A percentile compares a stretch with the other conserved stretches of the same genome.
Conservation (phyloP, 768 basidiomycete species). For the Grammothele lineata region DNA sequence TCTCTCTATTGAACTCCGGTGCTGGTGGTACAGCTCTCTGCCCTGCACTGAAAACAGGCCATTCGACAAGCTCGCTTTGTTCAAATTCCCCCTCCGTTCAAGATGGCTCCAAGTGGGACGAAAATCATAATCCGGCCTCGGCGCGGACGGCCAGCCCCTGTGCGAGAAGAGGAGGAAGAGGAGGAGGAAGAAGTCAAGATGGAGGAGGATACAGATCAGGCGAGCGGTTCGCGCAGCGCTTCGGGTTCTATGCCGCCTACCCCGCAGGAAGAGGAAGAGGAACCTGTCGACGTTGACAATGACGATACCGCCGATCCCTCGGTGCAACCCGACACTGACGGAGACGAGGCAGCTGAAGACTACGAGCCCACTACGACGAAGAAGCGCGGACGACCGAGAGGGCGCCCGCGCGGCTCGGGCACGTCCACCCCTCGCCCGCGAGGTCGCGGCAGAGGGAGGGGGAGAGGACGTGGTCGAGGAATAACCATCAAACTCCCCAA, state of each 20-base stretch:
- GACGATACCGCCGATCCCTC: constrained; percentile 32
- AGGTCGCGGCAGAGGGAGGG: constrained; percentile 28
- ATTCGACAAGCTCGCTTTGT: too few relatives aligned
- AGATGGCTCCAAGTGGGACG: constrained; percentile 17
- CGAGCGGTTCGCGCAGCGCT: constrained; percentile 2
- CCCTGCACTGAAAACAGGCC: too few relatives aligned
- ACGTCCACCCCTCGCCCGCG: constrained; percentile 21
- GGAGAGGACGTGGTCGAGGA: constrained; percentile 24
- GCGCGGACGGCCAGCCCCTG: constrained; percentile 21
- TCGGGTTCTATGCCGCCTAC: constrained; percentile 6
- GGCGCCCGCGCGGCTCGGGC: constrained; percentile 17
- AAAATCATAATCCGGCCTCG: constrained; percentile 42
- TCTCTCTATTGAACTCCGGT: too few relatives aligned
- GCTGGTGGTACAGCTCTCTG: too few relatives aligned
- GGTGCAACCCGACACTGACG: constrained; percentile 21
- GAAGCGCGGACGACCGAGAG: constrained; percentile 25
- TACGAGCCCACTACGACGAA: constrained; percentile 18
- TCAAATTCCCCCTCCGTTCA: too few relatives aligned
- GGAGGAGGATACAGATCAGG: not conserved
- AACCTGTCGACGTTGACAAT: constrained; percentile 15
- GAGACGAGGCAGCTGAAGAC: constrained; percentile 23
- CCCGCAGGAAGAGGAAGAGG: constrained; percentile 13
- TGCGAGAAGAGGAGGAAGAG: constrained; percentile 2
- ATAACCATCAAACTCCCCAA: constrained; percentile 25
- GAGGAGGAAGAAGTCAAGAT: constrained; percentile 25